Conservation (phyloP, 179 eudicot genomes). For the Gypsophila paniculata region DNA sequence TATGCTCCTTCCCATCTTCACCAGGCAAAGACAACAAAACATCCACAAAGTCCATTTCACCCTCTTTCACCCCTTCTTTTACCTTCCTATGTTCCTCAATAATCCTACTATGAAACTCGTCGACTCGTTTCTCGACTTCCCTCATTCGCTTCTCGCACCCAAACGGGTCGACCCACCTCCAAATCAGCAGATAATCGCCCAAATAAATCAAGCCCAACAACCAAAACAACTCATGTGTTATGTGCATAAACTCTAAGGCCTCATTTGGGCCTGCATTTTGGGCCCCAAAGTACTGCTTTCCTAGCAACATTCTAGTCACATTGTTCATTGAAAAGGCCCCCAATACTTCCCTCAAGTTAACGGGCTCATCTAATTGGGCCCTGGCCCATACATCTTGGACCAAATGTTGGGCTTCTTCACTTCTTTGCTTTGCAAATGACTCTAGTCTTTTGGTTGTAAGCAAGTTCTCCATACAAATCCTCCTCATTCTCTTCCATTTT, state of each 20-base stretch:
- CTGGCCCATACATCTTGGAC: conserved; percentile 56
- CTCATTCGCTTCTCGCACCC: conserved; percentile 91
- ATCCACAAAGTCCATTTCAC: conserved; percentile 84
- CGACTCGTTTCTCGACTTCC: conserved; percentile 86
- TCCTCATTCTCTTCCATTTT: conserved; percentile 86
- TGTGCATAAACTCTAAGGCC: conserved; percentile 84
- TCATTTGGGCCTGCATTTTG: conserved; percentile 69
- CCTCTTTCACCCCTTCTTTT: conserved; percentile 28
- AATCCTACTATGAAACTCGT: conserved; percentile 70
- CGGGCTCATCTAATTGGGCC: conserved; percentile 35
- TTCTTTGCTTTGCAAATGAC: conserved; percentile 53
- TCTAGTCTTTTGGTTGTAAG: conserved; percentile 81
- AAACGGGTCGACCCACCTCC: conserved; percentile 93
- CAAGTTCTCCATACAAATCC: conserved; percentile 91
- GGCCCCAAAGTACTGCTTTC: conserved; percentile 84
- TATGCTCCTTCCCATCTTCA: conserved; percentile 67
- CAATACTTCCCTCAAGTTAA: conserved; percentile 73
- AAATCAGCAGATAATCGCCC: conserved; percentile 87
- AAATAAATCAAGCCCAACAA: conserved; percentile 82
- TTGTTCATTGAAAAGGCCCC: conserved; percentile 96
- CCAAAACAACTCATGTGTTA: conserved; percentile 87
- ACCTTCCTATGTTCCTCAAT: conserved; percentile 63
- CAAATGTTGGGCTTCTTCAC: conserved; percentile 75
- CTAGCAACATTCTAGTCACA: conserved; percentile 90
- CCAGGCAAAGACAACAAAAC: conserved; percentile 80